These are phyloP conservation scores for Scheffersomyces lignicola DNA, from an alignment of 1,139 yeast species.

Conservation along the genomic window DNA sequence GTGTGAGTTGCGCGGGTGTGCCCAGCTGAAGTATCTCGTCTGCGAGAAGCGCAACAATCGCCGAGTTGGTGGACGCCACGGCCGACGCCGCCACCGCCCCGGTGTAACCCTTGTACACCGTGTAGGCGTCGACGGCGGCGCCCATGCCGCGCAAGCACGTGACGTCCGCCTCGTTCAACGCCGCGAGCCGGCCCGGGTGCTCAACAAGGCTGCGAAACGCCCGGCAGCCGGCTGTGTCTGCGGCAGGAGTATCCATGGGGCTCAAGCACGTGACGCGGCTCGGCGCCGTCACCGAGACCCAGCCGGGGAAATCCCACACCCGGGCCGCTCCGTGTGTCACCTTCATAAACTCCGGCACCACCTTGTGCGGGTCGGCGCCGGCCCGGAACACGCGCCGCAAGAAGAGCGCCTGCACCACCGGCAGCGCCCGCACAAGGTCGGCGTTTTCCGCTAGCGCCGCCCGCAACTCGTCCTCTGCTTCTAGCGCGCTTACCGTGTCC, in stretches of 20 bases:
- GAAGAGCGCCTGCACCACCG: background rate
- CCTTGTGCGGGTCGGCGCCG: no score
- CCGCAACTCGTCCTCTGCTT: no score
- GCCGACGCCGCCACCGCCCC: constrained; percentile 1
- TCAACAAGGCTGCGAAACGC: no score
- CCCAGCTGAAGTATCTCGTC: background rate
- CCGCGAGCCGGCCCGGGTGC: no score
- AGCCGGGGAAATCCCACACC: no score
- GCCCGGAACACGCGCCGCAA: background rate
- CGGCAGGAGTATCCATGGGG: no score
- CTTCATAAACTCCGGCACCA: no score
- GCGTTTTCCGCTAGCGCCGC: background rate
- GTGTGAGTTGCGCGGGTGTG: background rate
- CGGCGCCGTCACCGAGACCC: background rate
- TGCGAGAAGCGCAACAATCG: background rate
- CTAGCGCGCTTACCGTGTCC: no score
- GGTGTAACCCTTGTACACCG: background rate
- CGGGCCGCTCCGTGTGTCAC: no score
- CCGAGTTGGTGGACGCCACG: background rate
- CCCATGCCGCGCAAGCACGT: background rate
- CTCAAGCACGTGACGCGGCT: background rate
- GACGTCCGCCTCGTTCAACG: background rate
- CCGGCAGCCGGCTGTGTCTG: no score
- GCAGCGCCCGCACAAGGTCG: background rate
- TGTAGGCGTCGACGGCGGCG: background rate